These are phyloP conservation scores for Candida orba DNA, from an alignment of 805 yeast species.

Conservation along the genomic window DNA sequence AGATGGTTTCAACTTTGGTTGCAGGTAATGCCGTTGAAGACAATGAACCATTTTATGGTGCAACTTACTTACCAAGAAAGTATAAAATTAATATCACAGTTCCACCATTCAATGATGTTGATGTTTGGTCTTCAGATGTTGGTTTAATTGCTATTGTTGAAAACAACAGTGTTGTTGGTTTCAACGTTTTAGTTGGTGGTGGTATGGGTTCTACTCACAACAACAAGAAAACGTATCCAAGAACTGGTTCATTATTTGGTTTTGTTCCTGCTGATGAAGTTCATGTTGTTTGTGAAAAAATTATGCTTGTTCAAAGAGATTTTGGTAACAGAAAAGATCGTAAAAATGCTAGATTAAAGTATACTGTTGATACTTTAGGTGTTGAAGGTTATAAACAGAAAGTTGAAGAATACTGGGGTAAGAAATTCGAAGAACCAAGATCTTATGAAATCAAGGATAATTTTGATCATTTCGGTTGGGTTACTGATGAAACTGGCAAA, in stretches of 20 bases:
- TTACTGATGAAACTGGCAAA: conserved; percentile 70
- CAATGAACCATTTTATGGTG: conserved; percentile 83
- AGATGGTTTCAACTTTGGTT: conserved; percentile 67
- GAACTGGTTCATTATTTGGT: conserved; percentile 87
- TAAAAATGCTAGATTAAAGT: conserved; percentile 96
- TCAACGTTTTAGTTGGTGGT: conserved; percentile 90
- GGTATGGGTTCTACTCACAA: conserved; percentile 99
- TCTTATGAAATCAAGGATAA: conserved; percentile 78
- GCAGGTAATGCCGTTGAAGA: conserved; percentile 80
- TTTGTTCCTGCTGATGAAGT: conserved; percentile 62
- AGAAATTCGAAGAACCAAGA: conserved; percentile 60
- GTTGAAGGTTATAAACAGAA: conserved; percentile 70
- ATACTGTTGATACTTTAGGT: conserved; percentile 92
- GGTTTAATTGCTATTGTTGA: conserved; percentile 85
- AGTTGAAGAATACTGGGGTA: conserved; percentile 81
- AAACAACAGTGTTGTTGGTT: conserved; percentile 59
- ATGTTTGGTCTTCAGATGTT: conserved; percentile 91
- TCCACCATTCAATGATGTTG: conserved; percentile 95
- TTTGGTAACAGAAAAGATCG: conserved; percentile 92
- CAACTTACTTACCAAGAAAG: conserved; percentile 87
- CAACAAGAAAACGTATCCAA: conserved; percentile 92
- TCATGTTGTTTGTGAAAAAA: conserved; percentile 76
- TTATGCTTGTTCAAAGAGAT: conserved; percentile 92
- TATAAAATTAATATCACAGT: conserved; percentile 91
- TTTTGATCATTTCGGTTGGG: conserved; percentile 92